Evolutionary conservation across 495 filamentous ascomycete genomes (phyloP), one percentile per base, ranked within the genome.

Genomic region (Aspergillus coremiiformis): DNA sequence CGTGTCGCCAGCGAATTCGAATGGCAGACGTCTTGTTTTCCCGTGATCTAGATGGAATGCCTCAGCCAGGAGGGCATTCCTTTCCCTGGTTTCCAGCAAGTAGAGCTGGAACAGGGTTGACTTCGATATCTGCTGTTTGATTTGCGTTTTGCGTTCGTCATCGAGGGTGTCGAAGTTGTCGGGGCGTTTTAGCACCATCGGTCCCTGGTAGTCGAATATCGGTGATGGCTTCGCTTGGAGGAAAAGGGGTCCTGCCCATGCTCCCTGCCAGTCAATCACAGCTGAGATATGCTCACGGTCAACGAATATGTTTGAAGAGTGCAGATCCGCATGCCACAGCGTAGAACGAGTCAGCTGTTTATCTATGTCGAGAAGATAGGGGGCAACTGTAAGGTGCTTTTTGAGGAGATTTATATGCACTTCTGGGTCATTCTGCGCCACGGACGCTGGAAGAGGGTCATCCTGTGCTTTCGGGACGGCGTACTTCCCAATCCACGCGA

Each of bases 291-390:
- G 21, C n/a, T 49, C 44, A 10, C 65, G 44, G 43, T 64, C 47
- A 4, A 72, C 54, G 39, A 72, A 71, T 6, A 75, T 51, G 50
- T 75, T 75, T 0, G 62, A 60, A 20, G 64, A 59, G 50, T 69
- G 68, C 33, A 75, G 63, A 42, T 75, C 70, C 5, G 35, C 27
- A 45, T 75, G 66, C 66, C 65, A 72, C 12, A 73, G 32, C 20
- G 43, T 58, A 22, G 67, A 51, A 4, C 54, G 51, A 44, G 0
- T 30, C 7, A 70, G 55, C 9, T 26, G 11, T 33, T 44, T 14
- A n/a, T 65, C 56, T 24, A 56, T 48, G 33, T 58, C 59, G 29
- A 72, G 20, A n/a, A 72, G 52, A 47, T 42, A 52, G 51, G 63
- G 65, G 30, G 56, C 54, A 30, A 66, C 45, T 10, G 30, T 47